Conservation (phyloP, 2,329 filamentous ascomycete species). For the Botrytis cinerea region DNA sequence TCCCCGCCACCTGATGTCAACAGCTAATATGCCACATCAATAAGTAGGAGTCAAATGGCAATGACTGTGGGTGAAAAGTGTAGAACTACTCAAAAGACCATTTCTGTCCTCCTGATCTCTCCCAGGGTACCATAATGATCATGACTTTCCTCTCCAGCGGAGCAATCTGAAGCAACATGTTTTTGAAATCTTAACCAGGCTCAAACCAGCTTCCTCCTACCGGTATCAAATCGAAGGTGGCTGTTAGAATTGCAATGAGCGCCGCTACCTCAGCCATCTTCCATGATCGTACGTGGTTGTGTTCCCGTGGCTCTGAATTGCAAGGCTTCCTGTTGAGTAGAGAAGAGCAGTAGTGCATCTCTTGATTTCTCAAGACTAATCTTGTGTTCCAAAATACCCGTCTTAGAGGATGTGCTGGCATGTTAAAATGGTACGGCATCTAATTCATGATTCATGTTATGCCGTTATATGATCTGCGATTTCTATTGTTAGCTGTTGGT, state of each 20-base stretch:
- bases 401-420: not conserved
- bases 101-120: not conserved
- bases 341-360: slow-evolving; percentile 11
- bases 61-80: not conserved
- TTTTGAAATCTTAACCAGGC: slow-evolving; percentile 1
- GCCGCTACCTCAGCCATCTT: slow-evolving; percentile 14
- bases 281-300: slow-evolving; percentile 10
- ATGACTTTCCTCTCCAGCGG: not conserved
- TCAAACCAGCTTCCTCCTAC: not conserved
- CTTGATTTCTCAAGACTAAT: not conserved
- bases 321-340: slow-evolving; percentile 12
- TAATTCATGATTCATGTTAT: not conserved
- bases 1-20: not conserved
- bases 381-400: not conserved
- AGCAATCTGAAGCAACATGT: slow-evolving; percentile 8
- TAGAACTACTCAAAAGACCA: slow-evolving; percentile 1
- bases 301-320: not conserved
- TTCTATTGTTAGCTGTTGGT: not conserved
- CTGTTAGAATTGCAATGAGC: slow-evolving; percentile 5
- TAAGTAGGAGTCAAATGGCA: not conserved
- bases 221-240: slow-evolving; percentile 1
- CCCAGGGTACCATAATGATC: not conserved
- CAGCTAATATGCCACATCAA: not conserved
- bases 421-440: not conserved
- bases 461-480: not conserved